Conservation (phyloP, 139 green algal species). For the Chlamydomonas sp. region DNA sequence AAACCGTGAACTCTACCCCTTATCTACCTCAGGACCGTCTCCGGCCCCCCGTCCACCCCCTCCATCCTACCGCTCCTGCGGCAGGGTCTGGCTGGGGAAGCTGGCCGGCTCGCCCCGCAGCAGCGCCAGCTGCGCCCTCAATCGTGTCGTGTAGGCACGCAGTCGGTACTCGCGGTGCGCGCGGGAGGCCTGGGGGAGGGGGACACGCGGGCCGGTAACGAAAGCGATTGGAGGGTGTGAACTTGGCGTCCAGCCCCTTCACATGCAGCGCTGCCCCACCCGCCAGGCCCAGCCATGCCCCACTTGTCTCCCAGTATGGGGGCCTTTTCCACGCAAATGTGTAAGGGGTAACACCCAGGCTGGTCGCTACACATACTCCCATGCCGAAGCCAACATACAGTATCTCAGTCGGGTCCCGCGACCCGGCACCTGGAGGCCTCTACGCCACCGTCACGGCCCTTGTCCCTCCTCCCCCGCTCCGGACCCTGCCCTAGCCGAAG, state of each 20-base stretch:
- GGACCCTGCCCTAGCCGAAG: background rate
- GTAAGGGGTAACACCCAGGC: too few relatives aligned
- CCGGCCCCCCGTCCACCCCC: background rate
- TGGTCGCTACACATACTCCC: background rate
- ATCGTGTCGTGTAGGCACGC: background rate
- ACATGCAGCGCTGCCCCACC: background rate
- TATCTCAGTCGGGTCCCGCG: background rate
- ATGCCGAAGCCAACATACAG: background rate
- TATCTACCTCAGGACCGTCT: too few relatives aligned
- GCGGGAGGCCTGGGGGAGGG: slow-evolving; percentile 15
- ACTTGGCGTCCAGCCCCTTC: background rate
- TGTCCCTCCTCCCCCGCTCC: background rate
- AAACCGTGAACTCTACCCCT: background rate
- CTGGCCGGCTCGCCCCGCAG: slow-evolving; percentile 16
- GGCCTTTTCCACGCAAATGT: too few relatives aligned
- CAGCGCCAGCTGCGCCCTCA: slow-evolving; percentile 35
- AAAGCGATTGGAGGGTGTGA: background rate
- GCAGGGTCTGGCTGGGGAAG: slow-evolving; percentile 11
- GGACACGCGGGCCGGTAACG: background rate
- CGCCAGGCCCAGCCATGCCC: background rate
- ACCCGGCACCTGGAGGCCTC: background rate
- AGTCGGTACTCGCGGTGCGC: slow-evolving; percentile 45
- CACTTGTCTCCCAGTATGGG: background rate
- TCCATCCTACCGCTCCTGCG: slow-evolving; percentile 7
- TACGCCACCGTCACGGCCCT: background rate